Evolutionary conservation across 768 basidiomycete genomes (phyloP), one percentile per base, ranked within the genome.

Genomic region (Tricholomella constricta): DNA sequence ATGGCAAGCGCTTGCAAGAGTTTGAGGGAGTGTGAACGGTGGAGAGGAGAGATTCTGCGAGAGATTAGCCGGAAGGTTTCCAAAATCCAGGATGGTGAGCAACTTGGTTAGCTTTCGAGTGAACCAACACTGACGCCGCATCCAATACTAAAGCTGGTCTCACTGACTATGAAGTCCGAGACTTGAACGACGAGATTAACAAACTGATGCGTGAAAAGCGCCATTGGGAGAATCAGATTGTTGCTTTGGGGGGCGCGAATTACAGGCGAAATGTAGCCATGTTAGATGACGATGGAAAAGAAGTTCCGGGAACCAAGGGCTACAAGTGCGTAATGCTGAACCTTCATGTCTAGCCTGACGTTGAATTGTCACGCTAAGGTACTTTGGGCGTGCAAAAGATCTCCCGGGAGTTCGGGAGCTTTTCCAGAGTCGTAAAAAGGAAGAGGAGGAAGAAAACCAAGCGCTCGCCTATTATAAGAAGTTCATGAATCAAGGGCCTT

Each of bases 141-240:
- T 53, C 52, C 17, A 12, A 20, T 19, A 55, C 42, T 50, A 10
- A 62, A 98, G 95, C 91, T 62, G 92, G 93, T 47, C 70, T 98
- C 68, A 89, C 90, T 22, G 94, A 98, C 75, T 98, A 98, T 66
- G 94, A 98, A 74, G 85, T 95, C 42, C 86, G 96, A 25, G 96
- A 98, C 67, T 64, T 98, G 37, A 99, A 99, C 66, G 95, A 98
- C 68, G 94, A 98, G 64, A 99, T 99, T 59, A 99, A 98, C 78
- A 91, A 88, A 65, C 75, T 97, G 12, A 75, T 99, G 79, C 82
- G 96, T 29, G 96, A 99, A 73, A 98, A 98, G 69, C 73, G 89
- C 37, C 95, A 98, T 70, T 98, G 94, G 92, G 96, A 98, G 74
- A 95, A 94, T 61, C 95, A 97, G 68, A 97, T 98, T 45, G 88